A percentile compares a stretch with the other conserved stretches of the same genome.
These are phyloP conservation scores for Trifolium pratense DNA, from an alignment of 306 rosid genomes.

Conservation along the genomic window DNA sequence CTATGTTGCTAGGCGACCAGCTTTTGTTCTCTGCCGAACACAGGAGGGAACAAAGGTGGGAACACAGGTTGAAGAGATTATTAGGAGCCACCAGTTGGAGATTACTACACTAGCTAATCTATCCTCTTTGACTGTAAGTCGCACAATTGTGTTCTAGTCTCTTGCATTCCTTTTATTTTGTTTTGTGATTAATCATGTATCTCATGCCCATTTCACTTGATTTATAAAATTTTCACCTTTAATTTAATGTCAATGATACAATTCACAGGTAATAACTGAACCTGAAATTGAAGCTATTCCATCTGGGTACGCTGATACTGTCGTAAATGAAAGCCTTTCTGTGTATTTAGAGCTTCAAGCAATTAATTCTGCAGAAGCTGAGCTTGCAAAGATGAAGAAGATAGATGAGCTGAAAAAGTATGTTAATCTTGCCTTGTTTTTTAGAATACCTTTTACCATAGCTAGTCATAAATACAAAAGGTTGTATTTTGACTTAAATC, in stretches of 20 bases:
- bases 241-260: constrained; percentile 12
- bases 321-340: constrained; percentile 55
- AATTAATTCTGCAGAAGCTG: constrained; percentile 45
- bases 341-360: constrained; percentile 57
- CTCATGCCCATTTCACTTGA: not conserved
- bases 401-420: constrained; percentile 57
- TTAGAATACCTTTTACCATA: constrained; percentile 26
- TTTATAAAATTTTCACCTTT: constrained; percentile 13
- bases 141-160: constrained; percentile 22
- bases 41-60: not conserved
- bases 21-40: constrained; percentile 52
- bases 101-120: constrained; percentile 79
- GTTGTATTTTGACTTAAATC: not conserved
- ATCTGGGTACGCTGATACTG: constrained; percentile 47
- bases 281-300: constrained; percentile 46
- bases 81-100: constrained; percentile 56
- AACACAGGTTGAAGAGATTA: constrained; percentile 35
- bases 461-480: not conserved
- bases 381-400: constrained; percentile 53
- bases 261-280: constrained; percentile 49
- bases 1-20: constrained; percentile 48
- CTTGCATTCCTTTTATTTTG: not conserved
- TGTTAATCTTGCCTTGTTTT: constrained; percentile 24
- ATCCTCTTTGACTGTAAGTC: constrained; percentile 69
- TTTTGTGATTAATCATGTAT: not conserved